A percentile compares a stretch with the other conserved stretches of the same genome.
These are phyloP conservation scores for Stachybotrys chartarum DNA, from an alignment of 2,329 filamentous ascomycete genomes.

Conservation along the genomic window DNA sequence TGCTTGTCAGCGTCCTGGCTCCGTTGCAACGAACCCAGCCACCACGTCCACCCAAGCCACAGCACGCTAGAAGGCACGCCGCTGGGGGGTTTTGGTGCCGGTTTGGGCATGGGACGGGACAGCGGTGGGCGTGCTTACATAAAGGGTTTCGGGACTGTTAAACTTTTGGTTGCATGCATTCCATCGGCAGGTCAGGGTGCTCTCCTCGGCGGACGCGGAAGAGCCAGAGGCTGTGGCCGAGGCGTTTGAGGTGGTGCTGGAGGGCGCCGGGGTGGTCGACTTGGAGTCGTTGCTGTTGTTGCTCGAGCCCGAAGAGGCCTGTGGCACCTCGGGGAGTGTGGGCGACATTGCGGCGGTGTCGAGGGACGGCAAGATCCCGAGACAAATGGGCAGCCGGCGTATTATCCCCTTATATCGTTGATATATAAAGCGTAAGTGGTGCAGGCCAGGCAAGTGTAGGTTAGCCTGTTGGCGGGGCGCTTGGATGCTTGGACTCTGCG, in stretches of 20 bases:
- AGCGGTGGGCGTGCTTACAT: conserved; percentile 37
- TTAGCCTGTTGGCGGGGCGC: not conserved
- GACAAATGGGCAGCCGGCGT: not conserved
- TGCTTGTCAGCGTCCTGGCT: not conserved
- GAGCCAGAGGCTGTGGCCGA: conserved; percentile 33
- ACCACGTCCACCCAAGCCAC: too few relatives aligned
- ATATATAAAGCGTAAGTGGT: not conserved
- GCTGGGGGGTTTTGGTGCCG: too few relatives aligned
- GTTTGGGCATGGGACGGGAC: not conserved
- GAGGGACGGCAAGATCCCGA: not conserved
- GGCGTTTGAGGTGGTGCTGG: conserved; percentile 38
- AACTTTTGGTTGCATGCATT: conserved; percentile 53
- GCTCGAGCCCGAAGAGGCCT: conserved; percentile 20
- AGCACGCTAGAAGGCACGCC: too few relatives aligned
- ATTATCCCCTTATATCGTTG: not conserved
- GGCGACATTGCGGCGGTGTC: conserved; percentile 20
- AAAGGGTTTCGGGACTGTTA: conserved; percentile 48
- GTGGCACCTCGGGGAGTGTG: conserved; percentile 18
- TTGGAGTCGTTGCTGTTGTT: conserved; percentile 41
- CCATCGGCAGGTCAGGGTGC: conserved; percentile 53
- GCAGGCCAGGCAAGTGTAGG: not conserved
- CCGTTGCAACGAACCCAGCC: not conserved
- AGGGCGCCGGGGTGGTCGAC: conserved; percentile 45
- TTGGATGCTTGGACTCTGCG: not conserved
- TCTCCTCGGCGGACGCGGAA: conserved; percentile 35